Percentiles rank a stretch among this genome's conserved stretches.
Evolutionary conservation across 306 rosid genomes (phyloP).

Genomic region (Myrica gale): DNA sequence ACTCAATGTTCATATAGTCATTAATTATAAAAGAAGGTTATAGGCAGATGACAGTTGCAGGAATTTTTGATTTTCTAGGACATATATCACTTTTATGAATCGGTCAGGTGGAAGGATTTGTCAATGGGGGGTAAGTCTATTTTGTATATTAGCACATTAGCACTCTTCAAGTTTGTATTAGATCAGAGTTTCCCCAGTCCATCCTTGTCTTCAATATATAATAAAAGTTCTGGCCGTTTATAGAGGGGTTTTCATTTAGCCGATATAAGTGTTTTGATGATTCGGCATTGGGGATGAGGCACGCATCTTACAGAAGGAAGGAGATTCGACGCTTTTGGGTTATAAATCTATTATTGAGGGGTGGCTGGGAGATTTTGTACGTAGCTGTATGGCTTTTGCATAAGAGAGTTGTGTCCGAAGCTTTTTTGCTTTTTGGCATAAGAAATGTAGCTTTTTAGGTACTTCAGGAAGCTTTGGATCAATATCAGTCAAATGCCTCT

Average conservation of each 20-base stretch:
- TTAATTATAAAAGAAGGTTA: not conserved
- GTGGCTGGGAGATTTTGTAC: not conserved
- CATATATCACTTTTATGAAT: not conserved
- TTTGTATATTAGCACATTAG: not conserved
- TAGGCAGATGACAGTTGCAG: not conserved
- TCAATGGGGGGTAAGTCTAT: not conserved
- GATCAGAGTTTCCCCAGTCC: not conserved
- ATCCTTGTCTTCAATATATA: not conserved
- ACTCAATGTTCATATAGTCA: not conserved
- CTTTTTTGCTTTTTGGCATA: not conserved
- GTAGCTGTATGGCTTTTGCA: slow-evolving; percentile 15
- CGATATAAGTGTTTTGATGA: not conserved
- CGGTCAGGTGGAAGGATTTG: not conserved
- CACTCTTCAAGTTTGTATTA: not conserved
- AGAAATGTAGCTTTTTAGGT: not conserved
- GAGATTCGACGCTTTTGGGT: not conserved
- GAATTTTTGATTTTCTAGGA: not conserved
- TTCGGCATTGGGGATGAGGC: slow-evolving; percentile 6
- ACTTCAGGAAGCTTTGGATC: not conserved
- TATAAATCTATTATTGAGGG: not conserved
- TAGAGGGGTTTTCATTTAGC: not conserved
- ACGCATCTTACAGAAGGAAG: slow-evolving; percentile 14
- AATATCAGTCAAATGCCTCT: not conserved
- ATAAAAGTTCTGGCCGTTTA: not conserved
- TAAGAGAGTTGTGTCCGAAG: not conserved